Evolutionary conservation across 2,329 filamentous ascomycete species (phyloP).

Genomic region (Trichoderma harzianum): DNA sequence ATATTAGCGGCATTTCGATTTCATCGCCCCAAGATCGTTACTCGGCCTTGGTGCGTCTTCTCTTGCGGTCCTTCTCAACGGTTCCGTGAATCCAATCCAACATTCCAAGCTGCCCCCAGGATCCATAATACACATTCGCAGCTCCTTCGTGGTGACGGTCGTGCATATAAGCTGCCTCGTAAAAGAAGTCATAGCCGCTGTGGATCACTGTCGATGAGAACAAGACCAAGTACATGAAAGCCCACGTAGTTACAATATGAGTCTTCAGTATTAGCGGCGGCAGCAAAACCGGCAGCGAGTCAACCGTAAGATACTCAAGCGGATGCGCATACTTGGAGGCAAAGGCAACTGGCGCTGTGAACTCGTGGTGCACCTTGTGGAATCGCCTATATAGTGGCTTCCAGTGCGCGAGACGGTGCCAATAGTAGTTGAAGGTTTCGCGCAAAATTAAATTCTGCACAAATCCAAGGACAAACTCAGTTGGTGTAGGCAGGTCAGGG

Average conservation of each 20-base stretch:
- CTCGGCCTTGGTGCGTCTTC: slow-evolving; percentile 13
- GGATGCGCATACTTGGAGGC: slow-evolving; percentile 56
- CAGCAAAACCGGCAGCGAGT: slow-evolving; percentile 48
- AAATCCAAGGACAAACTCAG: slow-evolving; percentile 40
- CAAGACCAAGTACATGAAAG: slow-evolving; percentile 47
- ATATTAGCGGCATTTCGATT: neutral
- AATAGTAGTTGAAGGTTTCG: slow-evolving; percentile 54
- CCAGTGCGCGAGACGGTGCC: slow-evolving; percentile 51
- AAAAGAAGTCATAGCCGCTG: slow-evolving; percentile 55
- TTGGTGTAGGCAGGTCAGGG: slow-evolving; percentile 33
- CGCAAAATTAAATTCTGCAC: slow-evolving; percentile 39
- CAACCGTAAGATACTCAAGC: slow-evolving; percentile 54
- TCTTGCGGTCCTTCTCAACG: slow-evolving; percentile 22
- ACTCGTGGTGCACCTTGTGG: slow-evolving; percentile 55
- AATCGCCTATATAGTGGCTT: slow-evolving; percentile 47
- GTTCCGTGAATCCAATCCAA: slow-evolving; percentile 57
- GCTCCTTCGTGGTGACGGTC: slow-evolving; percentile 55
- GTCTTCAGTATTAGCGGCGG: slow-evolving; percentile 44
- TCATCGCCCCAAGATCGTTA: neutral
- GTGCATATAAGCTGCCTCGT: slow-evolving; percentile 46
- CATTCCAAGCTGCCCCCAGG: slow-evolving; percentile 39
- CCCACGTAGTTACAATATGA: slow-evolving; percentile 51
- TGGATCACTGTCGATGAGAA: slow-evolving; percentile 52
- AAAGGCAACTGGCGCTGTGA: slow-evolving; percentile 53
- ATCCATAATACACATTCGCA: slow-evolving; percentile 52